A percentile compares a stretch with the other conserved stretches of the same genome.
phyloP scores from a whole-genome alignment of 1,139 yeast species.

The Geotrichum klebahnii region DNA sequence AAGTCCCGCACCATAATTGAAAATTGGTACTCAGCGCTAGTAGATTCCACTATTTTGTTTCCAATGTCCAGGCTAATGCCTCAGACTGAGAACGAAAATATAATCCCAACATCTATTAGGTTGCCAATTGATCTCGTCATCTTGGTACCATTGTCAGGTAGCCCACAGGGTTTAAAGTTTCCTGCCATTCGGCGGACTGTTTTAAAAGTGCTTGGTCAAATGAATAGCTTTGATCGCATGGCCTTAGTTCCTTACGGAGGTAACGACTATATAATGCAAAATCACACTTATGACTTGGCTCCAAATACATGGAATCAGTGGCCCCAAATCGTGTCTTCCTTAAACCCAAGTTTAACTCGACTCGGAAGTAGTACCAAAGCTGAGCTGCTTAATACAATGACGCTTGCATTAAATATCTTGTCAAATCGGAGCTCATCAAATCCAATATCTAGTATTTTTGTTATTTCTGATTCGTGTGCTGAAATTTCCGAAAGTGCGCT shows the following conservation, averaged over 20 bases:
- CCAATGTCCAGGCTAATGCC: constrained; percentile 12
- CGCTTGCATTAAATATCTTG: constrained; percentile 2
- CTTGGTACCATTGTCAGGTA: constrained; percentile 24
- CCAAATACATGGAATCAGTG: constrained; percentile 20
- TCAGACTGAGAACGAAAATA: neutral
- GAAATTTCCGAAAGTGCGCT: constrained; percentile 1
- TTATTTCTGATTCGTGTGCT: constrained; percentile 20
- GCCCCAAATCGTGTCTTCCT: constrained; percentile 11
- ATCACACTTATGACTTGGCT: constrained; percentile 10
- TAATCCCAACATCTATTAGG: constrained; percentile 4
- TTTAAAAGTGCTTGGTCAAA: constrained; percentile 18
- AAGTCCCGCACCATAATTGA: constrained; percentile 17
- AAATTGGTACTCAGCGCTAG: constrained; percentile 21
- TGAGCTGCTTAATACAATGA: constrained; percentile 19
- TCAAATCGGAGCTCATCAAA: constrained; percentile 13
- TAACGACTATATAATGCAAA: neutral
- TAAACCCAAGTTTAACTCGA: constrained; percentile 18
- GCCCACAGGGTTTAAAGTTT: constrained; percentile 24
- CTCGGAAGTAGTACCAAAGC: constrained; percentile 16
- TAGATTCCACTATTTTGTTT: constrained; percentile 12
- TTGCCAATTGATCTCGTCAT: constrained; percentile 25
- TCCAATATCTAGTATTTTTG: constrained; percentile 19
- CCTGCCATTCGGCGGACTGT: constrained; percentile 22
- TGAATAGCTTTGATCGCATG: constrained; percentile 26
- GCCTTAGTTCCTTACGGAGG: constrained; percentile 26